Evolutionary conservation across 2,329 filamentous ascomycete genomes (phyloP), one percentile per base, ranked within the genome.

Genomic region (Talaromyces sp.): DNA sequence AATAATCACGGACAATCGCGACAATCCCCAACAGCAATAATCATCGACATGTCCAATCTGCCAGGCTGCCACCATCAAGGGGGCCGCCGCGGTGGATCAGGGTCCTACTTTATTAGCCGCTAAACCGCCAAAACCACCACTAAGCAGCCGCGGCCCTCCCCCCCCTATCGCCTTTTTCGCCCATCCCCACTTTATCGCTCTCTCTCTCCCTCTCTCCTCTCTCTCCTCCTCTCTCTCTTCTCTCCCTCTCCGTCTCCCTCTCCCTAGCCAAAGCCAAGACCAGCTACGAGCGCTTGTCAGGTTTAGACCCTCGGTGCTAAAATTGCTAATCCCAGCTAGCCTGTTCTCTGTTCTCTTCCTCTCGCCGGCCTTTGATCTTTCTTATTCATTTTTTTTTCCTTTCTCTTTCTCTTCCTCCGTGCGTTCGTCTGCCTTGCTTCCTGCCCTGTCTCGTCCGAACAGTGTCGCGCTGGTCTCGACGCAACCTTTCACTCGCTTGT

Each of bases 381-480:
- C 50, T 10, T 51, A 7, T 53, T 53, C 33, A 34, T 59, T 53
- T 42, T 59, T 18, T 36, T 36, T 36, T 27, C 3, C 23, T 27
- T 47, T 23, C 9, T 23, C 4, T 18, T n/a, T 47, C 9, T 14
- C n/a, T 18, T 27, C 10, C 33, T 27, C n/a, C 40, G 40, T 42
- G 12, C 40, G 40, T 42, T 36, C n/a, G 34, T 36, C 34, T 36
- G 14, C 34, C 18, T 47, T 47, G 16, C 42, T 23, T 36, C 12
- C 33, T 36, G 8, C 12, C 33, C 42, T 12, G n/a, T 47, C 44
- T 27, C 23, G 8, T 33, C 28, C 9, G 16, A 28, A 53, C 50
- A 53, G 59, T 61, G 59, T 61, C 59, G 59, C 59, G 59, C 59
- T 54, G 59, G 59, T 61, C 51, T 44, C 59, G 59, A 61, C 59